Base-by-base conservation (phyloP, 805 yeast genomes). In the Yamadazyma olivae region DNA sequence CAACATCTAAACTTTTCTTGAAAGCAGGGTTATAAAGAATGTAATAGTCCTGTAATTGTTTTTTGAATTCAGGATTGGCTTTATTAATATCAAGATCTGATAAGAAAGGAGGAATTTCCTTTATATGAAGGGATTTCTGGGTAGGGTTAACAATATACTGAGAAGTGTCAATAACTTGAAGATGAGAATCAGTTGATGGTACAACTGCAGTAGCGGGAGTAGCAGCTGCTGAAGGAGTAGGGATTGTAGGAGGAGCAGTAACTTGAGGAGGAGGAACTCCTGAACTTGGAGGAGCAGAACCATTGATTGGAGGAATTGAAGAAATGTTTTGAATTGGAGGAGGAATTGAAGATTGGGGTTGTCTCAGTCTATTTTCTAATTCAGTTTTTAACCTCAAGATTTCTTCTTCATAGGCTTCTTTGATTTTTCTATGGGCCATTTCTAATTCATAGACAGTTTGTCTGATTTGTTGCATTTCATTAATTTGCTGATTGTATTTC, bases 341-440 rank as follows among this genome's bases (percentile, higher is more conserved):
- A 6, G 38, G 42, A n/a, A 15, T 25, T 6, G 8, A 8, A 13
- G 28, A 15, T 17, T 27, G 30, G 8, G 8, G 28, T 26, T 66
- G 77, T 57, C 91, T 74, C 56, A 86, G 95, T 50, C 90, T 72
- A 53, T 74, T 77, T 51, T 88, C 96, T 47, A 91, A 71, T 57
- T 89, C 96, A 45, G 81, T 79, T 61, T 91, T 89, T 61, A 91
- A 74, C 49, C 93, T 74, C 56, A 78, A 69, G 38, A 93, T 84
- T 64, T 91, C 98, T 52, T 86, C 95, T 61, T 91, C 97, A 63
- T 91, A 93, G 31, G 90, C 89, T 54, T 91, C 97, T 65, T 91
- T 90, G 75, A 93, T 85, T 57, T 87, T 86, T 50, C 95, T 75
- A 67, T 91, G 98, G 26, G 95, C 91, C 75, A 83, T 77, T 61